Conservation (phyloP, 2,329 filamentous ascomycete species). For the Chalara sp. region DNA sequence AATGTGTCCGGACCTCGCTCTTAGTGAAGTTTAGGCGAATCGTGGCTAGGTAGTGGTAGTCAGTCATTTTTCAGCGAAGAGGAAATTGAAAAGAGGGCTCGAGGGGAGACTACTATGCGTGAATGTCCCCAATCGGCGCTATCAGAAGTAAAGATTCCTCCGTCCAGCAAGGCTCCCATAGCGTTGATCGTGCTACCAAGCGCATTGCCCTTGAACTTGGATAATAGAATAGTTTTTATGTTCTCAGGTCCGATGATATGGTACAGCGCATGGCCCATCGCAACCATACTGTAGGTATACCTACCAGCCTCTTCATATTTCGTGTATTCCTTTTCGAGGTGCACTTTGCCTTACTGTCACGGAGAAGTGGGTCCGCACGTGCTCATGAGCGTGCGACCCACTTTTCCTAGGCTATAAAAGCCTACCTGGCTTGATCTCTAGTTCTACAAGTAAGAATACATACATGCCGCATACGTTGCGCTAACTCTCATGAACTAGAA, state of each 20-base stretch:
- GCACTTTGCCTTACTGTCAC: too few species aligned
- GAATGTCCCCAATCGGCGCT: constrained; percentile 35
- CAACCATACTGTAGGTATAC: not conserved
- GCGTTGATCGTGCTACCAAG: constrained; percentile 30
- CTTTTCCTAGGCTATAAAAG: too few species aligned
- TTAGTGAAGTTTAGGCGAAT: constrained; percentile 45
- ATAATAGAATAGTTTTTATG: constrained; percentile 45
- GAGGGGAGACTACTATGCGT: not conserved
- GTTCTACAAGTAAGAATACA: too few species aligned
- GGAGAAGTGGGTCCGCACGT: too few species aligned
- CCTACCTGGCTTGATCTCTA: too few species aligned
- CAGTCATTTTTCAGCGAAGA: too few species aligned
- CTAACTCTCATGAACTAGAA: too few species aligned
- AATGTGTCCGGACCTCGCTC: constrained; percentile 54
- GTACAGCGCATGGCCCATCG: constrained; percentile 28
- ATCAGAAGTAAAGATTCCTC: constrained; percentile 40
- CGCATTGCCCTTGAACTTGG: constrained; percentile 44
- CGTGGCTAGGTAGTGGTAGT: constrained; percentile 22
- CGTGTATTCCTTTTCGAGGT: too few species aligned
- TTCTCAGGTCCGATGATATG: constrained; percentile 45
- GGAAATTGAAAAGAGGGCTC: too few species aligned
- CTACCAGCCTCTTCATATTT: too few species aligned
- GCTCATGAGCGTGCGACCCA: too few species aligned
- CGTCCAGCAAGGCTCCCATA: constrained; percentile 38
- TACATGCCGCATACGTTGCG: too few species aligned